phyloP scores from a whole-genome alignment of 2,329 filamentous ascomycete genomes.

The Pyrenophora teres region DNA sequence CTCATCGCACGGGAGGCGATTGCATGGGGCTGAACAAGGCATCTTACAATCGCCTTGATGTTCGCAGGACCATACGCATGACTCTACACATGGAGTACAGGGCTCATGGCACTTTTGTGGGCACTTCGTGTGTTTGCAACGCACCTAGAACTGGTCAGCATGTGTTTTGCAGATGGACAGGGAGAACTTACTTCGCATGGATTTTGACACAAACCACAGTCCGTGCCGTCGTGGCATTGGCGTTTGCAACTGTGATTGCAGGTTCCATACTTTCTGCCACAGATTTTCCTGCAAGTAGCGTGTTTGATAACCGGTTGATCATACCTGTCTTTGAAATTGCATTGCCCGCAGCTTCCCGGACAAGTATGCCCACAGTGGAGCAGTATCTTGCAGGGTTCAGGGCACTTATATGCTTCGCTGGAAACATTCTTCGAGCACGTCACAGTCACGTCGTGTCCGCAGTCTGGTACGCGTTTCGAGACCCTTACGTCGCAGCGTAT shows the following conservation, averaged over 20 bases:
- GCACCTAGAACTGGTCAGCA: constrained; percentile 20
- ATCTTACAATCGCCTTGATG: constrained; percentile 43
- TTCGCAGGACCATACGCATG: constrained; percentile 42
- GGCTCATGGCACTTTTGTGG: constrained; percentile 36
- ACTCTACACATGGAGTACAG: constrained; percentile 41
- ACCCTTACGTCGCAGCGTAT: constrained; percentile 59
- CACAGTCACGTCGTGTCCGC: constrained; percentile 59
- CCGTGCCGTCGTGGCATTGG: constrained; percentile 32
- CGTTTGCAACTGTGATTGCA: constrained; percentile 38
- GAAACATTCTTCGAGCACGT: constrained; percentile 58
- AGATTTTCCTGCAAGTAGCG: constrained; percentile 24
- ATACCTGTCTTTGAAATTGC: constrained; percentile 48
- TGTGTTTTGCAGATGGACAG: too few species aligned
- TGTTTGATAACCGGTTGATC: constrained; percentile 14
- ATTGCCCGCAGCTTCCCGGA: constrained; percentile 54
- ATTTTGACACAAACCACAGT: constrained; percentile 30
- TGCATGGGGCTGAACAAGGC: constrained; percentile 43
- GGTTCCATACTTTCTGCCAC: constrained; percentile 32
- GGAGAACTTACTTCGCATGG: constrained; percentile 28
- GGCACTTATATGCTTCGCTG: constrained; percentile 53
- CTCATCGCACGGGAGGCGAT: constrained; percentile 36
- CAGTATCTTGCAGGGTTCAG: constrained; percentile 50
- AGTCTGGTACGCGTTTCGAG: constrained; percentile 57
- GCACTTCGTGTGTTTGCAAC: constrained; percentile 37
- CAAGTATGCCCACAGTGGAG: constrained; percentile 66